Base-by-base conservation (phyloP, 768 basidiomycete species). In the Pholiota conissans region DNA sequence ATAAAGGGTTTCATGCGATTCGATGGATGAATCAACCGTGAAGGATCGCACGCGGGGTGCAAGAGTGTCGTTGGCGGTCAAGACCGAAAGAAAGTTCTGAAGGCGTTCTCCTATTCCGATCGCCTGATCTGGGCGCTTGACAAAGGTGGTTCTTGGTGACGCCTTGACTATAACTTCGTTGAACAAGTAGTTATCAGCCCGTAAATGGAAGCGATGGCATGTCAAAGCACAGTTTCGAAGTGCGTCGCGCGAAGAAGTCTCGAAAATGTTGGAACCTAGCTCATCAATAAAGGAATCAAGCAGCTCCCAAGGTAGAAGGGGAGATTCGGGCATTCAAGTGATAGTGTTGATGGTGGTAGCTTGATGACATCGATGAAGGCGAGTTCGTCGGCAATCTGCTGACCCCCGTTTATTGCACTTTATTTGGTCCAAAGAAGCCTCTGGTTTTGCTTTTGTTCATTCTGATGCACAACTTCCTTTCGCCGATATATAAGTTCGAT, bases 251-350 rank as follows among this genome's bases (percentile, higher is more conserved):
- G 18, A 40, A 14, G 39, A 18, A 18, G 51, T 16, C 27, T 50
- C 37, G 10, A 32, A 27, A 8, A 26, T 18, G 16, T 24, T 14
- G 13, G 18, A 5, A 24, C 37, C 30, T 10, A 58, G n/a, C 30
- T 57, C 56, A 27, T 61, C 52, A 28, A 61, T 26, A 20, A 61
- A 37, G 11, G n/a, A 22, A 18, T 58, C 60, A 1, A 61, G 26
- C 8, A 61, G 39, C 27, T 61, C 60, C 28, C 47, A 35, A 20
- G 60, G 60, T 8, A 61, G 30, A 5, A 20, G 45, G 27, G 18
- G 30, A 50, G 20, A 24, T 35, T 32, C 49, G 34, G 29, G 18
- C 24, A 28, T 47, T 2, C 9, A 26, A 27, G n/a, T n/a, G n/a
- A n/a, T n/a, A n/a, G n/a, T n/a, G n/a, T n/a, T n/a, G n/a, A n/a